Evolutionary conservation across 169 alveolate species (phyloP), one percentile per base, ranked within the genome.

Genomic region (Plasmodium gonderi): DNA sequence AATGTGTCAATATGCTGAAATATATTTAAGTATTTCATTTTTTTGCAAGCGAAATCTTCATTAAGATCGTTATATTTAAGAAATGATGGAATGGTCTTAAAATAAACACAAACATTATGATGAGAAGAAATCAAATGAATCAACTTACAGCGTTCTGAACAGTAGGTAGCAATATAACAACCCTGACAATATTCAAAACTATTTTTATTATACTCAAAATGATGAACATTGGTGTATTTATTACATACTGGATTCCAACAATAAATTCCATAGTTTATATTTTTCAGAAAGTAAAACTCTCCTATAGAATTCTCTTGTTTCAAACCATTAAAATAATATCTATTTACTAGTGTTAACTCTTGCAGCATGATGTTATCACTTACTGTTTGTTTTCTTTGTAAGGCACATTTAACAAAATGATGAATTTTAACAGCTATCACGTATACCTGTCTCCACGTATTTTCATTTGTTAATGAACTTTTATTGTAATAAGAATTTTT

Each of bases 211-310:
- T 87, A 31, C 20, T 87, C 89, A 75, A 51, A 87, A 23, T 33
- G 26, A 17, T 75, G 93, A 51, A 60, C 65, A 51, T 87, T 87
- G 8, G 65, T 64, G 23, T 75, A 75, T 75, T 75, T 87, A 54
- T 87, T 87, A 45, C 93, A 87, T 20, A 87, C 67, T 44, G 89
- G 9, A 64, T 87, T 87, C 93, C 93, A 87, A 67, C 93, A 87
- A 78, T 87, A 87, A 75, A 87, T 87, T 26, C 93, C 93, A 75
- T 87, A 87, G 20, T 87, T 87, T 51, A 75, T 75, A 75, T 87
- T 87, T 87, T 87, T 74, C 40, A 87, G 47, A 60, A 51, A 74
- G 33, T 75, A 87, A 40, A 87, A 87, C 31, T 87, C 93, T 47
- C 93, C 91, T 72, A 80, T 77, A 17, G 83, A 72, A 64, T 80